These are phyloP conservation scores for Crucibulum laeve DNA, from an alignment of 768 basidiomycete species.

Conservation along the genomic window DNA sequence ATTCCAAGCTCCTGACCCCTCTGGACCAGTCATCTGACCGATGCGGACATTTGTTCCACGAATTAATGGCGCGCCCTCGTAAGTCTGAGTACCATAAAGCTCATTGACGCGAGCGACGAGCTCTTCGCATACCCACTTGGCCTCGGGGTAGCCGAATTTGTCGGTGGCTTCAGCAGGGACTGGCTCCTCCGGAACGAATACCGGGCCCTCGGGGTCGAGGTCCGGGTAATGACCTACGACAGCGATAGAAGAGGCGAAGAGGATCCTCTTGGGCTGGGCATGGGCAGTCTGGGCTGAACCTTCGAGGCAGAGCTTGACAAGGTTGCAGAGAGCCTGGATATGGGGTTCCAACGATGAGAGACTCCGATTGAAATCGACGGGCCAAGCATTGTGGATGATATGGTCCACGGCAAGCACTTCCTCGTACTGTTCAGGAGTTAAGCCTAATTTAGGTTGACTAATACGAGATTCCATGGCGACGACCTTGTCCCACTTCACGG, in stretches of 20 bases:
- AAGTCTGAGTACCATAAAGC: conserved; percentile 16
- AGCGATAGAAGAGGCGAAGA: conserved; percentile 33
- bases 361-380: conserved; percentile 36
- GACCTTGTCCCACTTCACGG: conserved; percentile 23
- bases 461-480: conserved; percentile 21
- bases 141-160: conserved; percentile 26
- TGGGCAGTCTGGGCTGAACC: conserved; percentile 8
- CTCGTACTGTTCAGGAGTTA: conserved; percentile 16
- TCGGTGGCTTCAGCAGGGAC: conserved; percentile 20
- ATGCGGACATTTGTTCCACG: conserved; percentile 23
- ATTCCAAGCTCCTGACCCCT: conserved; percentile 32
- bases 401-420: conserved; percentile 24
- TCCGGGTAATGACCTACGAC: conserved; percentile 26
- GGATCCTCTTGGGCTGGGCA: conserved; percentile 19
- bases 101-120: conserved; percentile 21
- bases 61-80: conserved; percentile 10
- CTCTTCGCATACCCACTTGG: conserved; percentile 35
- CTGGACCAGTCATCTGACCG: conserved; percentile 32
- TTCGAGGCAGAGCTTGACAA: conserved; percentile 20
- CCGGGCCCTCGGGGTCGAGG: conserved; percentile 19
- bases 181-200: conserved; percentile 25
- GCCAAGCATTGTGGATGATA: conserved; percentile 36
- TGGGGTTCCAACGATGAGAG: conserved; percentile 39
- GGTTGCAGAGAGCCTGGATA: conserved; percentile 28
- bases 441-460: conserved; percentile 18